Base-by-base conservation (phyloP, 345 rosid genomes). In the Populus simonii region DNA sequence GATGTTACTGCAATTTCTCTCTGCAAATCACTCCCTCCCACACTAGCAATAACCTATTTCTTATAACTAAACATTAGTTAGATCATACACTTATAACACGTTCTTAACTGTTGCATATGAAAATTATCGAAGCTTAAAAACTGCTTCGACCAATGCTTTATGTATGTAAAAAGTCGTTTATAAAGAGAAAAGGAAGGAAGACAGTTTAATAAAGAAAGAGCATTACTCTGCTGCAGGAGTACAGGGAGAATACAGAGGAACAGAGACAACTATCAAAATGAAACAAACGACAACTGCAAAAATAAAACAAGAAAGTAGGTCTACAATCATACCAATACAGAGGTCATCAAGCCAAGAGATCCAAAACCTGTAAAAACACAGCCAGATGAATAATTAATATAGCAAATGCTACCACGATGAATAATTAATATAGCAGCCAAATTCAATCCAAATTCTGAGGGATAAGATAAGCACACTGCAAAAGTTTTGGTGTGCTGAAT, bases 331-430 rank as follows among this genome's bases (percentile, higher is more conserved):
- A 93, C 99, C 97, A 96, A 83, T 39, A 96, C 99, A 65, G 99
- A 93, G 69, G 98, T 93, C 99, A 96, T 96, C 90, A 96, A 83
- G 80, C 99, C 99, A 83, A 96, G 99, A 72, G 98, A 96, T 39
- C 99, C 99, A 75, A 93, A 96, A 27, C 99, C 99, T 94, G 72
- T 74, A 77, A 39, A 73, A 53, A 80, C 22, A 73, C 1, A 70
- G 72, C 33, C 23, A 57, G 71, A 73, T 55, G 31, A 45, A 51
- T 17, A 18, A n/a, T 9, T 22, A 66, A 72, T 33, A 11, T 1
- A 12, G 23, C 35, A 23, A 12, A 73, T 22, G 20, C 43, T 9
- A 5, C 29, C 8, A 1, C 27, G 31, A 13, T 55, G 31, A 45
- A 51, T 17, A 18, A n/a, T 9, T 22, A 66, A 72, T 33, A 11